Conservation (phyloP, 225 moss, liverwort and hornwort species). For the Ulota crispa region DNA sequence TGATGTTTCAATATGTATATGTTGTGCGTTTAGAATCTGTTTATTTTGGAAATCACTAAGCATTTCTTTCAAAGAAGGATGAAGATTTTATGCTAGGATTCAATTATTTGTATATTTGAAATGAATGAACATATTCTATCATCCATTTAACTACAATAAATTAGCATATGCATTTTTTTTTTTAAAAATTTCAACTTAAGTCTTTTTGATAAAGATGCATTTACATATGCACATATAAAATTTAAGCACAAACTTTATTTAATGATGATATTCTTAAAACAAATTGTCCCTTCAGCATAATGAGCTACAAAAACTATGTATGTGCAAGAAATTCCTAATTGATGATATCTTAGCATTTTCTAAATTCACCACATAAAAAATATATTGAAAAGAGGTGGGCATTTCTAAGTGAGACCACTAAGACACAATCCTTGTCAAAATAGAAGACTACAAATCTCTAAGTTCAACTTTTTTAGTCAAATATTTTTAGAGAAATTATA, state of each 20-base stretch:
- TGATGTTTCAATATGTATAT: not conserved
- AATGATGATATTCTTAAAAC: no score
- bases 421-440: not conserved
- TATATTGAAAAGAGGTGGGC: not conserved
- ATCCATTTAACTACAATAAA: not conserved
- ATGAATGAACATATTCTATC: not conserved
- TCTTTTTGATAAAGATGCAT: no score
- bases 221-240: no score
- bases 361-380: not conserved
- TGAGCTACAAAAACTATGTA: not conserved
- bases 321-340: not conserved
- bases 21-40: not conserved
- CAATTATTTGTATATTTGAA: not conserved
- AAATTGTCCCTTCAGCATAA: no score
- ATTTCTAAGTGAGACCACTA: not conserved
- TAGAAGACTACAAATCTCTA: not conserved
- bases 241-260: not conserved
- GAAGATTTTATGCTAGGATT: not conserved
- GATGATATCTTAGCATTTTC: no score
- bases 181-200: no score
- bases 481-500: no score
- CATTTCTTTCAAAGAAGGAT: rapidly evolving
- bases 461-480: not conserved
- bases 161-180: no score
- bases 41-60: rapidly evolving